A percentile compares a stretch with the other conserved stretches of the same genome.
These are phyloP conservation scores for Schizochytrium sp. DNA, from an alignment of 108 stramenopile genomes.

Conservation along the genomic window DNA sequence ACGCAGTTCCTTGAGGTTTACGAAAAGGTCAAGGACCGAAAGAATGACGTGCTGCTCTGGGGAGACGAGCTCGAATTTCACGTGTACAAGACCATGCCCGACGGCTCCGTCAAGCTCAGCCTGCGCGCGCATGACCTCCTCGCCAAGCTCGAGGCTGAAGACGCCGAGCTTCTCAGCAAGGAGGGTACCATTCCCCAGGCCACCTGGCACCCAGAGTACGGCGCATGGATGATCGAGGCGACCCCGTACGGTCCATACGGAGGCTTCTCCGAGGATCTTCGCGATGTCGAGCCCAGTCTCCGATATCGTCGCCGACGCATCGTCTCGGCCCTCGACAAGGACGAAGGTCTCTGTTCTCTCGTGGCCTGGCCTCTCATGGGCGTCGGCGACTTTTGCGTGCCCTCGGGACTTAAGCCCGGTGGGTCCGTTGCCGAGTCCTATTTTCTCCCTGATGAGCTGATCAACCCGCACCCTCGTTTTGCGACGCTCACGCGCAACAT, in stretches of 20 bases:
- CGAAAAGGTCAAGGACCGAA: constrained; percentile 79
- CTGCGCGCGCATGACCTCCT: constrained; percentile 71
- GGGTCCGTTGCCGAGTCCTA: constrained; percentile 74
- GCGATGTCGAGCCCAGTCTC: constrained; percentile 96
- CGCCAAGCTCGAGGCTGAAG: constrained; percentile 57
- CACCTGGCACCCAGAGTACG: constrained; percentile 88
- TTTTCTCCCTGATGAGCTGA: constrained; percentile 86
- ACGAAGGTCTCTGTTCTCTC: constrained; percentile 87
- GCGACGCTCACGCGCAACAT: constrained; percentile 91
- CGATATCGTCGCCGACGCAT: constrained; percentile 81
- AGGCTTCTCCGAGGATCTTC: constrained; percentile 77
- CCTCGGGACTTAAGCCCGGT: constrained; percentile 61
- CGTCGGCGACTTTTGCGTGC: constrained; percentile 66
- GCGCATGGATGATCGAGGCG: constrained; percentile 98
- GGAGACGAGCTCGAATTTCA: constrained; percentile 93
- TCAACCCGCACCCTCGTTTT: constrained; percentile 97
- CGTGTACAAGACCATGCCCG: neutral
- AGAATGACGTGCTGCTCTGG: constrained; percentile 81
- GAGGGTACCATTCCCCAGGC: constrained; percentile 61
- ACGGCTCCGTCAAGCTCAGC: neutral
- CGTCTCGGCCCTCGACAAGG: constrained; percentile 61
- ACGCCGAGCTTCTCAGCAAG: neutral
- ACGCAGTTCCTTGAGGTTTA: constrained; percentile 89
- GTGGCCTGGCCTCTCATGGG: constrained; percentile 74
- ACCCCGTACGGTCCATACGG: constrained; percentile 86